Conservation (phyloP, 495 filamentous ascomycete genomes). For the Xylaria flabelliformis region DNA sequence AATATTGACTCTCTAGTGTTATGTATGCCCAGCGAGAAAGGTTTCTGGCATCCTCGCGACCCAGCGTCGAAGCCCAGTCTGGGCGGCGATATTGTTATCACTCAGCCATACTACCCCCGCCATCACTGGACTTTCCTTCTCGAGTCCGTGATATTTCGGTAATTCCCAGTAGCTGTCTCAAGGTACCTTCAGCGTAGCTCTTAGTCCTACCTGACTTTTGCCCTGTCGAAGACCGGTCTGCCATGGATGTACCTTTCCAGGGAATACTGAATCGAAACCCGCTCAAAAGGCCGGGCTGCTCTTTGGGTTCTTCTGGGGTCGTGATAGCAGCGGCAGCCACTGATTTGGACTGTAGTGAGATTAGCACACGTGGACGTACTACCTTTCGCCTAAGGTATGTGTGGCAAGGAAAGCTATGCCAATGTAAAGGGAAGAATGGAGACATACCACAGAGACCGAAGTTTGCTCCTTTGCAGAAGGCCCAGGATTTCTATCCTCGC, state of each 20-base stretch:
- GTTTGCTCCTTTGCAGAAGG: slow-evolving; percentile 18
- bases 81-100: background rate
- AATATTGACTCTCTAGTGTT: too few species aligned
- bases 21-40: background rate
- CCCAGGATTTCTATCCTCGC: background rate
- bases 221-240: background rate
- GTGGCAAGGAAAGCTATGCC: background rate
- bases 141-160: background rate
- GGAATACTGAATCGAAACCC: slow-evolving; percentile 24
- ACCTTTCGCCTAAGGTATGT: background rate
- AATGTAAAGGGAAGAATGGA: background rate
- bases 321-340: slow-evolving; percentile 16
- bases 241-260: slow-evolving; percentile 18
- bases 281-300: slow-evolving; percentile 11
- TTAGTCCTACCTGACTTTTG: slow-evolving; percentile 13
- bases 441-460: slow-evolving; percentile 22
- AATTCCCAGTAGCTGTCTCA: slow-evolving; percentile 21
- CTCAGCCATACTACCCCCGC: background rate
- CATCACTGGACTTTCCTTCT: slow-evolving; percentile 8
- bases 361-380: background rate
- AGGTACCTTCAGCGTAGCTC: slow-evolving; percentile 27
- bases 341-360: slow-evolving; percentile 21
- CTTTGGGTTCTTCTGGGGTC: slow-evolving; percentile 7
- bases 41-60: background rate
- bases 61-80: background rate